Evolutionary conservation across 202 grass and related monocot genomes (phyloP), one percentile per base, ranked within the genome.

Genomic region (Schoenoplectus triqueter): DNA sequence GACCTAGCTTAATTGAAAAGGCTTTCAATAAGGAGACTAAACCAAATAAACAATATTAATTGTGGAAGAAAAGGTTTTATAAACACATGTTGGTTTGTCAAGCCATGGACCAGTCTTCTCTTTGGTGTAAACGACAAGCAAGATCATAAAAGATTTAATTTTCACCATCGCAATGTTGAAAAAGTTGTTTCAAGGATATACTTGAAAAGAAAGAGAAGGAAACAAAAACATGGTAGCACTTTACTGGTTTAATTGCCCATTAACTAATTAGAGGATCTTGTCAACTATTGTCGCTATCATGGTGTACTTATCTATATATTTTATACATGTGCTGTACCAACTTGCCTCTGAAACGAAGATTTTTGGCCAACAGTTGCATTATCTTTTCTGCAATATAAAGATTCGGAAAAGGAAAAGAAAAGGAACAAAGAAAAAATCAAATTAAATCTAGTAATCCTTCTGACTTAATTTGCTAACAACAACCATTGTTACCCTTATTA

Each of bases 1-100:
- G 85, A 90, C 88, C 48, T 86, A 54, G 55, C 1, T 66, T 69
- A 86, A 46, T 89, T 87, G 78, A 78, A 56, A 90, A 75, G 14
- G 72, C 21, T 89, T 64, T 62, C 39, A 72, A 72, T n/a, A 62
- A 80, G 64, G 50, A 64, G 15, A 42, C 39, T 80, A 7, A 42
- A 80, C 17, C 44, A 80, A 62, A 31, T 31, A 31, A 31, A 31
- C 31, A 31, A 31, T 45, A 42, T 50, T 77, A 76, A 18, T 76
- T 80, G 47, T 62, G 57, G 15, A 80, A 80, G 13, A 8, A 80
- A 80, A 10, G 40, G n/a, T 49, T 84, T 91, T 86, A 84, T 68
- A 88, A 80, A 68, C 81, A 55, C 80, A 80, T 92, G 13, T 87
- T 59, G 74, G 21, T 68, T 14, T 70, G 84, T 61, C 79, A 42